phyloP scores from a whole-genome alignment of 257 asterid species.

The Coffea canephora region DNA sequence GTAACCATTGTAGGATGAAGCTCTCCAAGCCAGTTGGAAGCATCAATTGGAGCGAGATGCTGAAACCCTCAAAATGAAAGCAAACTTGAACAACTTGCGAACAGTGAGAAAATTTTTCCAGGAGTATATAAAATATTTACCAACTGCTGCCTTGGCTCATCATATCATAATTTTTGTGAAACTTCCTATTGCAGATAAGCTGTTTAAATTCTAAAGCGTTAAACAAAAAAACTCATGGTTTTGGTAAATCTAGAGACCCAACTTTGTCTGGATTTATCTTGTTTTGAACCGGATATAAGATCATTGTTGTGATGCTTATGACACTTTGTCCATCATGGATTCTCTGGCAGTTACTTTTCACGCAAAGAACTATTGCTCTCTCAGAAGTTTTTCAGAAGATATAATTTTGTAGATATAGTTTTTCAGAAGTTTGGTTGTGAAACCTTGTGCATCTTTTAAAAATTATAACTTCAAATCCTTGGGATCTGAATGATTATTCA shows the following conservation, averaged over 20 bases:
- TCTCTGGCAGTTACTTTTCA: background rate
- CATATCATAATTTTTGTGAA: background rate
- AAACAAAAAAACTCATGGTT: background rate
- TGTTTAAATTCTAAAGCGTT: background rate
- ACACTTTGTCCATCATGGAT: background rate
- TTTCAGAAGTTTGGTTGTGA: background rate
- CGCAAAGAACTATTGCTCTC: background rate
- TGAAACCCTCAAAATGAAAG: constrained; percentile 72
- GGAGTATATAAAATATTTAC: background rate
- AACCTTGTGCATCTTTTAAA: background rate
- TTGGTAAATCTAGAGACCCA: background rate
- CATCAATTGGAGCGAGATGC: constrained; percentile 79
- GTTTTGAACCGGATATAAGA: background rate
- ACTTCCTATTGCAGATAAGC: too few relatives aligned
- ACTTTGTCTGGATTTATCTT: background rate
- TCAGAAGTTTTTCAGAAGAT: too few relatives aligned
- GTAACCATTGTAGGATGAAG: constrained; percentile 65
- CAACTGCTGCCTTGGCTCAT: background rate
- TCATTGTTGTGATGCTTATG: background rate
- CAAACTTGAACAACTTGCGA: constrained; percentile 68
- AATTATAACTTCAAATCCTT: background rate
- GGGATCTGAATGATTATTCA: background rate
- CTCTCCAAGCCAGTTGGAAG: constrained; percentile 77
- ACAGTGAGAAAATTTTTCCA: constrained; percentile 48
- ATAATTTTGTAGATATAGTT: background rate